Evolutionary conservation across 2,329 filamentous ascomycete species (phyloP).

Genomic region (Sclerotinia borealis): DNA sequence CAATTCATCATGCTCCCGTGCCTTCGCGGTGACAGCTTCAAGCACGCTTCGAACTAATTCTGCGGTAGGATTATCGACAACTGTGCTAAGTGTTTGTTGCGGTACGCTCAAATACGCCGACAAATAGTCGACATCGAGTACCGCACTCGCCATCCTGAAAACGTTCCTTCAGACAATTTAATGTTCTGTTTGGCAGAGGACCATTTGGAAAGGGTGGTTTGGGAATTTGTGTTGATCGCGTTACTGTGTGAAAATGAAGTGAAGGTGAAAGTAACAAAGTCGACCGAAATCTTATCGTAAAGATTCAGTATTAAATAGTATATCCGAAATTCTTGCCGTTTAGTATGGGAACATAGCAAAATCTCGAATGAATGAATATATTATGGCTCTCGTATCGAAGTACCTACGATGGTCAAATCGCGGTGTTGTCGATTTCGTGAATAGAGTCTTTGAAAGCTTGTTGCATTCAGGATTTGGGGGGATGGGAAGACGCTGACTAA

Average conservation of each 20-base stretch:
- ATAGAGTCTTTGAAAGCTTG: slow-evolving; percentile 11
- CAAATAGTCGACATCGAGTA: slow-evolving; percentile 66
- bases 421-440: slow-evolving; percentile 6
- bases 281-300: not conserved
- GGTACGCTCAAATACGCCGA: slow-evolving; percentile 65
- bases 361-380: not conserved
- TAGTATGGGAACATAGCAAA: not conserved
- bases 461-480: slow-evolving; percentile 1
- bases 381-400: not conserved
- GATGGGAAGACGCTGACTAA: slow-evolving; percentile 5
- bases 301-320: not conserved
- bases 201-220: slow-evolving; percentile 5
- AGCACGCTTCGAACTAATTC: slow-evolving; percentile 75
- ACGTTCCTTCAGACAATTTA: slow-evolving; percentile 6
- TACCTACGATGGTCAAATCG: slow-evolving; percentile 12
- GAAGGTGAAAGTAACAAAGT: not conserved
- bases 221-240: slow-evolving; percentile 1
- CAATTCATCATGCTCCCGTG: slow-evolving; percentile 73
- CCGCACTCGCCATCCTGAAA: slow-evolving; percentile 50
- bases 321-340: not conserved
- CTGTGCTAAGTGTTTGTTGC: slow-evolving; percentile 53
- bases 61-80: slow-evolving; percentile 63
- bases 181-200: slow-evolving; percentile 6
- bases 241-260: slow-evolving; percentile 5
- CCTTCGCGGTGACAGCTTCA: slow-evolving; percentile 67